Percentiles rank a stretch among this genome's conserved stretches.
Evolutionary conservation across 805 yeast genomes (phyloP).

Genomic region (Candida chilensis): DNA sequence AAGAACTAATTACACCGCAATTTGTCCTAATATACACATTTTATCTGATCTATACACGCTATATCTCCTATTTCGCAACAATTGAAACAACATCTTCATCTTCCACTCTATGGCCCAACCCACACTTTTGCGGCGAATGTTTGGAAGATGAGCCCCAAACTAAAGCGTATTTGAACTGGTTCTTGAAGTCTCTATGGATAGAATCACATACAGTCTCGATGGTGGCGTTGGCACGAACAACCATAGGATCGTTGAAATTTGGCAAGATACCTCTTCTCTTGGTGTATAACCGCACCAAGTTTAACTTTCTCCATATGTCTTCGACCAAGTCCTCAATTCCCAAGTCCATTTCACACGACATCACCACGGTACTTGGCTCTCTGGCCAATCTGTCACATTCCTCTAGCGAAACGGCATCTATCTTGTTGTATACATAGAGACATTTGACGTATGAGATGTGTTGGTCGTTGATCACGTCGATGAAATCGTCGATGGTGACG

Average conservation of each 20-base stretch:
- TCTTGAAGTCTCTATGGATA: conserved; percentile 86
- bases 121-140: conserved; percentile 96
- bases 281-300: conserved; percentile 74
- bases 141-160: conserved; percentile 97
- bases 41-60: neutral
- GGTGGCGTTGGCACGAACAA: conserved; percentile 71
- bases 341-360: conserved; percentile 83
- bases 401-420: conserved; percentile 91
- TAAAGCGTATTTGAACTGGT: conserved; percentile 85
- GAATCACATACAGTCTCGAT: conserved; percentile 86
- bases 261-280: conserved; percentile 81
- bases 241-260: conserved; percentile 82
- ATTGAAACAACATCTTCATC: conserved; percentile 94
- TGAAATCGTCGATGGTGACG: conserved; percentile 86
- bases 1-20: neutral
- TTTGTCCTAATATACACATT: neutral
- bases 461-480: conserved; percentile 81
- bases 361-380: conserved; percentile 87
- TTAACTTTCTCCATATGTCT: conserved; percentile 86
- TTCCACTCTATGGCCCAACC: conserved; percentile 69
- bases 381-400: conserved; percentile 91
- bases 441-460: conserved; percentile 88
- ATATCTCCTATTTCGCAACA: conserved; percentile 55
- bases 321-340: conserved; percentile 86
- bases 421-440: conserved; percentile 87